Percentiles rank a stretch among this genome's conserved stretches.
Evolutionary conservation across 2,329 filamentous ascomycete species (phyloP).

Genomic region (Balansia obtecta): DNA sequence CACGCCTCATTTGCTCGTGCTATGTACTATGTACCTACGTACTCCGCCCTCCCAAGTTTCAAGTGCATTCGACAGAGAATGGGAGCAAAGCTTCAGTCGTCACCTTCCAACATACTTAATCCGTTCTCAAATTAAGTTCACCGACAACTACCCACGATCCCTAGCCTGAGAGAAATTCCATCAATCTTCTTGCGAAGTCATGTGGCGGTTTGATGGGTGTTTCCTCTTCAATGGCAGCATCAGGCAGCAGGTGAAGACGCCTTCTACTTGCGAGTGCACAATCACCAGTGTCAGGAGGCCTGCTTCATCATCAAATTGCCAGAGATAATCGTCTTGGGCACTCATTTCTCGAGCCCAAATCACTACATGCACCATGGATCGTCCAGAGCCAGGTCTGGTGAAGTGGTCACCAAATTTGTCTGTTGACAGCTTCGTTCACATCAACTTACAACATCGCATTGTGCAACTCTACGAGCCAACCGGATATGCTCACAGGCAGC

Average conservation of each 20-base stretch:
- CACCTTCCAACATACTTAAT: background rate
- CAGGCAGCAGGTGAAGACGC: conserved; percentile 3
- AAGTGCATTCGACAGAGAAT: too few species aligned
- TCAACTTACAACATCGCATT: conserved; percentile 51
- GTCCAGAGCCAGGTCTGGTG: conserved; percentile 49
- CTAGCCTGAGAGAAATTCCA: background rate
- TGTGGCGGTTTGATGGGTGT: background rate
- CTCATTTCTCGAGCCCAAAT: background rate
- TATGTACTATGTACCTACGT: too few species aligned
- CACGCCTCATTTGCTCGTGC: too few species aligned
- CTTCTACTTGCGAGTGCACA: background rate
- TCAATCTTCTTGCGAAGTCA: background rate
- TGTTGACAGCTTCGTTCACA: conserved; percentile 49
- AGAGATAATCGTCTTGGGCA: background rate
- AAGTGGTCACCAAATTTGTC: conserved; percentile 52
- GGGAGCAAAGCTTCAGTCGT: too few species aligned
- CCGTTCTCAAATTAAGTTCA: background rate
- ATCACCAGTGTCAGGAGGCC: background rate
- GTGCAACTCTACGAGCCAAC: conserved; percentile 52
- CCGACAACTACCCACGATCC: background rate
- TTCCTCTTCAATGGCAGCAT: conserved; percentile 5
- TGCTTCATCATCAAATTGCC: background rate
- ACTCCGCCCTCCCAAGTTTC: too few species aligned
- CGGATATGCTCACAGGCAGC: conserved; percentile 42
- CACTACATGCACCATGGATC: conserved; percentile 31